phyloP scores from a whole-genome alignment of 805 yeast genomes.

The Zygosaccharomyces bisporus region DNA sequence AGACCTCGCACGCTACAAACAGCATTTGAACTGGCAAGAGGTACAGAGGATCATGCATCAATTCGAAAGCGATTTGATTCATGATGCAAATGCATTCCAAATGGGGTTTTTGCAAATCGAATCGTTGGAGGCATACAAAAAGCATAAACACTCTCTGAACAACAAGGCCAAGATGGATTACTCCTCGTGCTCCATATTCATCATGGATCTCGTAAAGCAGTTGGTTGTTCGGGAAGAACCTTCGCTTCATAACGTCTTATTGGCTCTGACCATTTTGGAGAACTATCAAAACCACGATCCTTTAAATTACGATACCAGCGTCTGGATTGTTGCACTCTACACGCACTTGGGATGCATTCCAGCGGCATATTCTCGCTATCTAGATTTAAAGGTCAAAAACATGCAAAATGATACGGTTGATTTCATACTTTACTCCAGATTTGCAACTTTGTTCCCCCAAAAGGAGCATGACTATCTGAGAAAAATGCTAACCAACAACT shows the following conservation, averaged over 20 bases:
- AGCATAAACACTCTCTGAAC: slow-evolving; percentile 37
- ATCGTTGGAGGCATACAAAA: slow-evolving; percentile 39
- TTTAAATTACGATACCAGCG: slow-evolving; percentile 65
- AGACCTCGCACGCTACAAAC: slow-evolving; percentile 47
- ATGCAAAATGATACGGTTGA: slow-evolving; percentile 72
- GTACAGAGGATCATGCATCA: slow-evolving; percentile 18
- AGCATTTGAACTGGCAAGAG: slow-evolving; percentile 25
- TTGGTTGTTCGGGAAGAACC: slow-evolving; percentile 25
- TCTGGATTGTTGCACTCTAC: slow-evolving; percentile 70
- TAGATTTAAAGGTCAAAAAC: slow-evolving; percentile 59
- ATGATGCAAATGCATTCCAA: slow-evolving; percentile 46
- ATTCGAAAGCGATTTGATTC: slow-evolving; percentile 39
- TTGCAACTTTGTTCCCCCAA: slow-evolving; percentile 45
- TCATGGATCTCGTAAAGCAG: slow-evolving; percentile 51
- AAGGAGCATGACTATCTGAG: slow-evolving; percentile 31
- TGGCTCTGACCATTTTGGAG: slow-evolving; percentile 56
- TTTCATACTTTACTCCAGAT: slow-evolving; percentile 48
- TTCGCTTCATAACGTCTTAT: slow-evolving; percentile 31
- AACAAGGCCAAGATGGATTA: slow-evolving; percentile 60
- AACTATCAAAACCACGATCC: slow-evolving; percentile 51
- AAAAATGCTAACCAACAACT: slow-evolving; percentile 37
- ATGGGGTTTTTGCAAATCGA: slow-evolving; percentile 19
- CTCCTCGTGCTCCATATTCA: slow-evolving; percentile 62
- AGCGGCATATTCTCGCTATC: slow-evolving; percentile 49
- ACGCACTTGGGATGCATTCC: slow-evolving; percentile 52